Conservation (phyloP, 2,329 filamentous ascomycete genomes). For the Pyricularia sp. region DNA sequence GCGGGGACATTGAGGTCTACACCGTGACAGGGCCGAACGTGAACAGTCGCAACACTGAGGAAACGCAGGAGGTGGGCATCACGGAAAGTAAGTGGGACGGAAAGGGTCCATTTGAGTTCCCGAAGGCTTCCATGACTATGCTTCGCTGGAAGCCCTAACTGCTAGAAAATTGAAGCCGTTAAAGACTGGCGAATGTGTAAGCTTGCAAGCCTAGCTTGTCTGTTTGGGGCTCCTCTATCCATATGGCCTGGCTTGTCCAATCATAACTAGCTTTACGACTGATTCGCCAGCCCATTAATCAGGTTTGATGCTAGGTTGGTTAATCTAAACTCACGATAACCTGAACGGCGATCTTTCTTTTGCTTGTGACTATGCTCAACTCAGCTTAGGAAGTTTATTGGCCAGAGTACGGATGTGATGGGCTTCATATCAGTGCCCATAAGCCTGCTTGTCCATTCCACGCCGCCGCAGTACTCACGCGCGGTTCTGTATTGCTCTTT, state of each 20-base stretch:
- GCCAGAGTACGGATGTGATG: too few relatives aligned
- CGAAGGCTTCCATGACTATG: conserved; percentile 58
- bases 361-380: too few relatives aligned
- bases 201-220: neutral
- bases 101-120: conserved; percentile 48
- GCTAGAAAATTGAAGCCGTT: neutral
- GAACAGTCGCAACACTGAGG: conserved; percentile 47
- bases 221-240: neutral
- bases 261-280: neutral
- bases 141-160: conserved; percentile 32
- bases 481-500: too few relatives aligned
- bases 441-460: too few relatives aligned
- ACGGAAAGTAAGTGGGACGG: conserved; percentile 48
- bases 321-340: neutral
- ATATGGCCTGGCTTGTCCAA: neutral
- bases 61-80: conserved; percentile 38
- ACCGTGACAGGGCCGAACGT: conserved; percentile 46
- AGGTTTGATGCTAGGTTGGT: neutral
- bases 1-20: conserved; percentile 43
- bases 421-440: too few relatives aligned
- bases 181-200: neutral
- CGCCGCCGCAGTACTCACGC: too few relatives aligned
- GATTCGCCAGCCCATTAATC: neutral
- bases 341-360: neutral
- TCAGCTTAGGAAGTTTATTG: too few relatives aligned